Evolutionary conservation across 2,329 filamentous ascomycete genomes (phyloP).

Genomic region (Colletotrichum horii): DNA sequence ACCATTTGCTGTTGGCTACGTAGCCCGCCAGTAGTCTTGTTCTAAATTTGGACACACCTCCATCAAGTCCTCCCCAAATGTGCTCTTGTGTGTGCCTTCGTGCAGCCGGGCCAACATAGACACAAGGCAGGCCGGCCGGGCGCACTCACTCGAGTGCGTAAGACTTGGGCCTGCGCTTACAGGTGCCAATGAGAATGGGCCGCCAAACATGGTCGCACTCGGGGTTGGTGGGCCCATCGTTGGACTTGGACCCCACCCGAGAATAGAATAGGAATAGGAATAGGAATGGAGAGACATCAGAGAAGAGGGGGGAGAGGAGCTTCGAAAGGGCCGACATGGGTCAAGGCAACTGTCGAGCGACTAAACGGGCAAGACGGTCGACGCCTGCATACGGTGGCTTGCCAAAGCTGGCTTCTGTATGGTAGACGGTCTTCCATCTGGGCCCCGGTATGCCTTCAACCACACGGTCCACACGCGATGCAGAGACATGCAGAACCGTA

Average conservation of each 20-base stretch:
- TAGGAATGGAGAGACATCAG: constrained; percentile 8
- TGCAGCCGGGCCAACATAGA: constrained; percentile 11
- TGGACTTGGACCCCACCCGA: constrained; percentile 17
- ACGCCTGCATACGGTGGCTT: constrained; percentile 28
- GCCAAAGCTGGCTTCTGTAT: constrained; percentile 12
- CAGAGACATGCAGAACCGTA: constrained; percentile 18
- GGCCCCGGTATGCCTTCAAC: constrained; percentile 21
- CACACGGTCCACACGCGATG: constrained; percentile 25
- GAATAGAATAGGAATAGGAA: constrained; percentile 23
- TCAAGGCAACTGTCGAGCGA: constrained; percentile 31
- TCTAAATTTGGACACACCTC: constrained; percentile 23
- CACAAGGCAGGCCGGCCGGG: constrained; percentile 16
- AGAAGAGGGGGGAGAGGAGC: background rate
- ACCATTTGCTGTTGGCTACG: constrained; percentile 15
- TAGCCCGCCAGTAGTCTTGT: constrained; percentile 17
- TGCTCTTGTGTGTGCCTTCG: background rate
- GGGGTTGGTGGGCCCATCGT: constrained; percentile 22
- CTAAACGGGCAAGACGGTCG: constrained; percentile 35
- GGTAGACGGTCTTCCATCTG: background rate
- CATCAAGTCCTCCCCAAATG: background rate
- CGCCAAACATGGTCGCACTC: constrained; percentile 21
- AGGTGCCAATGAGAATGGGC: constrained; percentile 48
- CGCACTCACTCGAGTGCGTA: constrained; percentile 13
- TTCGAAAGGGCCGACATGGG: constrained; percentile 29
- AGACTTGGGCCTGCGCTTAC: constrained; percentile 46